Evolutionary conservation across 139 green algal genomes (phyloP).

Genomic region (Asterochloris sp.): DNA sequence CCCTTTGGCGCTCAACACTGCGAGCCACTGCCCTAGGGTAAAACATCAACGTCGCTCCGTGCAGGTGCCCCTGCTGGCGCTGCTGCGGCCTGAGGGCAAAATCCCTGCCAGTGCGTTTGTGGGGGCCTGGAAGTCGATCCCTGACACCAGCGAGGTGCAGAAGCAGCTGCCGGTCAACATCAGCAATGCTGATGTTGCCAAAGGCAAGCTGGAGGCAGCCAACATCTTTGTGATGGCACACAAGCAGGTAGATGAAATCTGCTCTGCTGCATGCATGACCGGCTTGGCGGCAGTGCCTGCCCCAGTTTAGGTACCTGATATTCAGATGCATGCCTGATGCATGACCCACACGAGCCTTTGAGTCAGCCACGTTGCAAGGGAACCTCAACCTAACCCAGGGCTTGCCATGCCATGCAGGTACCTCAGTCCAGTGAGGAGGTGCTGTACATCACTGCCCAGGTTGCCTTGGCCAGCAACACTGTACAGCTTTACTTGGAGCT

Average conservation of each 20-base stretch:
- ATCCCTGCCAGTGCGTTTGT: conserved; percentile 52
- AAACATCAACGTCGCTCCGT: background rate
- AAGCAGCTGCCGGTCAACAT: conserved; percentile 36
- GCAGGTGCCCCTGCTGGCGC: conserved; percentile 47
- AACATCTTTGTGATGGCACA: conserved; percentile 71
- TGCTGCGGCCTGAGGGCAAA: conserved; percentile 51
- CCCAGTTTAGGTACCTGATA: background rate
- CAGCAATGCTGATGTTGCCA: conserved; percentile 41
- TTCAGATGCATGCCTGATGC: background rate
- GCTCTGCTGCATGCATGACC: background rate
- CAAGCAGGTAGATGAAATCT: conserved; percentile 38
- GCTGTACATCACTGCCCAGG: conserved; percentile 55
- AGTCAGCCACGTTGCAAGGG: background rate
- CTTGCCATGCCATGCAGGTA: conserved; percentile 6
- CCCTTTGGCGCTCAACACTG: no score
- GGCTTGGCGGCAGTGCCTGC: background rate
- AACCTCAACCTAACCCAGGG: background rate
- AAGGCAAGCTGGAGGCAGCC: conserved; percentile 41
- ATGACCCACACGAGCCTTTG: background rate
- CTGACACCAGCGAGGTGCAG: conserved; percentile 26
- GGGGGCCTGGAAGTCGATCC: conserved; percentile 41
- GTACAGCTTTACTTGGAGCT: conserved; percentile 57
- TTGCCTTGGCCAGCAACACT: conserved; percentile 7
- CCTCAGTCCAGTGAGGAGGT: conserved; percentile 42
- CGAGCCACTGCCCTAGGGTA: no score